These are phyloP conservation scores for Hemisphaericaspora nanyangensis DNA, from an alignment of 805 yeast species.

Conservation along the genomic window DNA sequence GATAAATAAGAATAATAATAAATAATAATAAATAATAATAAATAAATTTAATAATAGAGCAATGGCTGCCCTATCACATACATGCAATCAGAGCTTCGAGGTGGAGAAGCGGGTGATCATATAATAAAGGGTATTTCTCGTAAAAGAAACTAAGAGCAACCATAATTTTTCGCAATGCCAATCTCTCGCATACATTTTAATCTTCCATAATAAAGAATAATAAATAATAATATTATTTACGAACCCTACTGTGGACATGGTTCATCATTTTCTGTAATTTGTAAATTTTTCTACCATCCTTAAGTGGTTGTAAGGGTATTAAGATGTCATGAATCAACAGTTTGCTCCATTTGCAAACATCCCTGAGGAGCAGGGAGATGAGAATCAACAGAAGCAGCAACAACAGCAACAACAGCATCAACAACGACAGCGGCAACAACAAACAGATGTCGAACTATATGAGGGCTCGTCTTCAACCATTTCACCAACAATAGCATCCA, in stretches of 20 bases:
- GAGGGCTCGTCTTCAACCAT: neutral
- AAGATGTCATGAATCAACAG: conserved; percentile 1
- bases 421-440: neutral
- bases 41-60: neutral
- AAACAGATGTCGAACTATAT: neutral
- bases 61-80: no score
- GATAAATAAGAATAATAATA: neutral
- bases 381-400: neutral
- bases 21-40: neutral
- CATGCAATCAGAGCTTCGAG: no score
- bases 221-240: no score
- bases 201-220: no score
- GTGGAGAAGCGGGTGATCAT: no score
- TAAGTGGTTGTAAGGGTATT: neutral
- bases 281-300: no score
- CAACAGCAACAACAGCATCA: neutral
- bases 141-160: no score
- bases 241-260: no score
- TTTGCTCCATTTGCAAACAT: neutral
- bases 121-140: no score
- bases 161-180: no score
- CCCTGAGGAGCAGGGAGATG: neutral
- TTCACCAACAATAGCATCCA: neutral
- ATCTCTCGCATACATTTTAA: no score
- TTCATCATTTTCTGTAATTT: no score